These are phyloP conservation scores for Ceratocystis ficicola DNA, from an alignment of 2,329 filamentous ascomycete species.

Conservation along the genomic window DNA sequence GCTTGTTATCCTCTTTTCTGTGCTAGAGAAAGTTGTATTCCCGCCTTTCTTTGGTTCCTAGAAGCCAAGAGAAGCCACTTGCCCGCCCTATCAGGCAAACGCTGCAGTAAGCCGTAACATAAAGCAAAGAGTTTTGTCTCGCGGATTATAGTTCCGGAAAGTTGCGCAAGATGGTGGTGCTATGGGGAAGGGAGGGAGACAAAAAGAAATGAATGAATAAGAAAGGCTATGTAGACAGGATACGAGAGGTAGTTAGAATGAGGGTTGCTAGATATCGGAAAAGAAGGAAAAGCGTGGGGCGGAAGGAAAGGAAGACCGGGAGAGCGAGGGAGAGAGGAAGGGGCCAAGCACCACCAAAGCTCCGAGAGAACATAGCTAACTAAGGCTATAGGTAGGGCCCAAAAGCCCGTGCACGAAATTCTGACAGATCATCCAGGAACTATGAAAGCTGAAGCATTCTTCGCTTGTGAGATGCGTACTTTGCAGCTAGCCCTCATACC, in stretches of 20 bases:
- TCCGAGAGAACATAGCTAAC: neutral
- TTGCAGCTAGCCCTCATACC: neutral
- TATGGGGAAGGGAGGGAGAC: neutral
- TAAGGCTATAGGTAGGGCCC: neutral
- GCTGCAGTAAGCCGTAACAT: neutral
- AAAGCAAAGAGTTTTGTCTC: constrained; percentile 1
- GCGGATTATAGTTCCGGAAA: constrained; percentile 9
- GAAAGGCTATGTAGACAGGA: neutral
- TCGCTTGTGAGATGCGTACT: neutral
- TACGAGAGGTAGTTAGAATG: too few species aligned
- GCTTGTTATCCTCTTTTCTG: neutral
- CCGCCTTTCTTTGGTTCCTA: neutral
- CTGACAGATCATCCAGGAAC: neutral
- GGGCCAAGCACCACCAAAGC: neutral
- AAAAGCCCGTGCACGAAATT: neutral
- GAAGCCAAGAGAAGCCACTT: neutral
- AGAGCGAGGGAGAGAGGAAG: neutral
- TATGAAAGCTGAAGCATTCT: neutral
- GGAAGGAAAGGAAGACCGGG: too few species aligned
- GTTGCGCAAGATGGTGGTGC: constrained; percentile 3
- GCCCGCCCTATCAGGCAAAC: neutral
- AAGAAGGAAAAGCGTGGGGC: too few species aligned
- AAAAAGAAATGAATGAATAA: neutral
- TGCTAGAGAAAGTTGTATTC: neutral
- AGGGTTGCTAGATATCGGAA: too few species aligned